Conservation (phyloP, 768 basidiomycete species). For the Russula sp. region DNA sequence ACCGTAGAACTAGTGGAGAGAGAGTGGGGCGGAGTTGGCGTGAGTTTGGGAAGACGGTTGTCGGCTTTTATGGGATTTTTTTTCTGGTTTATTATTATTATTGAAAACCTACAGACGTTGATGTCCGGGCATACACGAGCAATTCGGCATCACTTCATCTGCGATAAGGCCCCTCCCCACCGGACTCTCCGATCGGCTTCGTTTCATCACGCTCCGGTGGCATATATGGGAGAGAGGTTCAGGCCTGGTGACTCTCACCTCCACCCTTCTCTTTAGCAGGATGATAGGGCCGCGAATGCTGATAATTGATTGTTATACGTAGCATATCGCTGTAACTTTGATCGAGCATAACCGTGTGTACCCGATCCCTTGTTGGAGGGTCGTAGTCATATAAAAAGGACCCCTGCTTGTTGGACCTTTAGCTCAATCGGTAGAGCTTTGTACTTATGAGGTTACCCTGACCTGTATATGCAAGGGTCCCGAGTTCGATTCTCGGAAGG, state of each 20-base stretch:
- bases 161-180: neutral
- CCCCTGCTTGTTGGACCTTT: slow-evolving; percentile 42
- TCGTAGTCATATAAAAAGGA: slow-evolving; percentile 6
- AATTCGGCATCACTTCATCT: neutral
- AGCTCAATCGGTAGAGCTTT: slow-evolving; percentile 64
- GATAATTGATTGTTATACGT: neutral
- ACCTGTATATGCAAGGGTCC: slow-evolving; percentile 54
- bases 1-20: slow-evolving; percentile 21
- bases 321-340: neutral
- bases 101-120: slow-evolving; percentile 3
- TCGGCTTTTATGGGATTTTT: neutral
- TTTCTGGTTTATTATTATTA: neutral
- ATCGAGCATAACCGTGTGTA: neutral
- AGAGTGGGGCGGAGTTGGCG: no score
- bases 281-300: neutral
- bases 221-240: neutral
- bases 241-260: neutral
- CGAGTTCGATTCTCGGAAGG: slow-evolving; percentile 63
- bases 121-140: neutral
- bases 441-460: slow-evolving; percentile 55
- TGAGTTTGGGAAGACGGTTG: neutral
- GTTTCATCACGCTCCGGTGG: neutral
- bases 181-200: neutral
- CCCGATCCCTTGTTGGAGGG: neutral
- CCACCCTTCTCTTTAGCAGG: neutral